Percentiles rank a stretch among this genome's conserved stretches.
phyloP scores from a whole-genome alignment of 2,329 filamentous ascomycete genomes.

The Calonectria henricotiae region DNA sequence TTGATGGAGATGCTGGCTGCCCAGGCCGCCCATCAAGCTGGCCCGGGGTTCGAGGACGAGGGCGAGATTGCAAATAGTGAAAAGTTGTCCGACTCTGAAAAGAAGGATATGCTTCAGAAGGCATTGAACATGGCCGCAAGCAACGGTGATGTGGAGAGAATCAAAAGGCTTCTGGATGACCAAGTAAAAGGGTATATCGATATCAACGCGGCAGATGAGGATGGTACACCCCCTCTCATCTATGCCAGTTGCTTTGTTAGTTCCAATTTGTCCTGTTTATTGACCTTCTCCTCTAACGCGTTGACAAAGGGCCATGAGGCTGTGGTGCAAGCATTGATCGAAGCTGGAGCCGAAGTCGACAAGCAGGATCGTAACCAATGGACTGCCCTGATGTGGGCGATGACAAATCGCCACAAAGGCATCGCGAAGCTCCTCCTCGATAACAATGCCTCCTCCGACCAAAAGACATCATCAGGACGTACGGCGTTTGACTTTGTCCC shows the following conservation, averaged over 20 bases:
- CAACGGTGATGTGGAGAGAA: constrained; percentile 90
- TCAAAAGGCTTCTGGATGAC: constrained; percentile 83
- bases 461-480: constrained; percentile 93
- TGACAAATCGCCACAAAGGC: constrained; percentile 97
- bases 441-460: constrained; percentile 94
- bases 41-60: constrained; percentile 82
- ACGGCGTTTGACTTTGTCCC: constrained; percentile 97
- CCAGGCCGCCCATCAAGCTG: constrained; percentile 87
- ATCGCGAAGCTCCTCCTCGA: constrained; percentile 95
- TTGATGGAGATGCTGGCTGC: constrained; percentile 97
- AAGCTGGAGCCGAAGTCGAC: constrained; percentile 91
- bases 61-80: constrained; percentile 84
- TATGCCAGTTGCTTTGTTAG: constrained; percentile 97
- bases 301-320: constrained; percentile 83
- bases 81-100: constrained; percentile 82
- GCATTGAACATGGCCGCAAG: constrained; percentile 95
- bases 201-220: constrained; percentile 90
- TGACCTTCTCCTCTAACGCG: constrained; percentile 27
- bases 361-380: constrained; percentile 96
- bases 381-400: constrained; percentile 99
- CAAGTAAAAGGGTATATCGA: constrained; percentile 84
- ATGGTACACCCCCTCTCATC: constrained; percentile 95
- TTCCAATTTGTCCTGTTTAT: constrained; percentile 34
- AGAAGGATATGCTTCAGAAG: constrained; percentile 87
- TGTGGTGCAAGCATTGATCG: constrained; percentile 87